Evolutionary conservation across 495 filamentous ascomycete species (phyloP).

Genomic region (Penicillium robsamsonii): DNA sequence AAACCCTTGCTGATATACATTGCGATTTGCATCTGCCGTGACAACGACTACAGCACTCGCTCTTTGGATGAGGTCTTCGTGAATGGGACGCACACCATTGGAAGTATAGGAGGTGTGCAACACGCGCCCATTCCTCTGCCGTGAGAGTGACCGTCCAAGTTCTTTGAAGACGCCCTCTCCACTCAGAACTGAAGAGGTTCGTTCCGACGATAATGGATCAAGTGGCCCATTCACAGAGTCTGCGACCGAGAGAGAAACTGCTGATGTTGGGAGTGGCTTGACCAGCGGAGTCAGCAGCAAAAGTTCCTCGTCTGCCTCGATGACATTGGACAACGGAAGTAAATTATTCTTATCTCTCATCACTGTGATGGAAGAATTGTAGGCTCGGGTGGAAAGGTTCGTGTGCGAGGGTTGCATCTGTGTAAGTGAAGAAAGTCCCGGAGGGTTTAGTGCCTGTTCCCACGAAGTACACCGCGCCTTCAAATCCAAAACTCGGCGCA

Average conservation of each 20-base stretch:
- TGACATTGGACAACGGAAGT: conserved; percentile 70
- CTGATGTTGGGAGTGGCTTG: conserved; percentile 81
- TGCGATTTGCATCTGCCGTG: conserved; percentile 86
- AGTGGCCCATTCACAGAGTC: conserved; percentile 52
- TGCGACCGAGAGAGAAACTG: conserved; percentile 56
- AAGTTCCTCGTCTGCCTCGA: conserved; percentile 80
- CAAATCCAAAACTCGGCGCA: conserved; percentile 68
- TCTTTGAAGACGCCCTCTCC: conserved; percentile 86
- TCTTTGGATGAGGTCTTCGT: conserved; percentile 84
- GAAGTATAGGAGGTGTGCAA: conserved; percentile 90
- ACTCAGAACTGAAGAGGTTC: conserved; percentile 69
- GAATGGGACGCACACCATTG: conserved; percentile 82
- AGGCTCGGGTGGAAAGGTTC: conserved; percentile 74
- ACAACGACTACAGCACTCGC: conserved; percentile 82
- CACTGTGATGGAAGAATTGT: conserved; percentile 82
- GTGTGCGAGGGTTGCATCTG: conserved; percentile 76
- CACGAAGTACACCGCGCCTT: conserved; percentile 78
- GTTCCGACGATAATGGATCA: conserved; percentile 56
- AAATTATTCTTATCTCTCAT: conserved; percentile 78
- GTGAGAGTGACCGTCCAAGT: conserved; percentile 74
- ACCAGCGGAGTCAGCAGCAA: conserved; percentile 80
- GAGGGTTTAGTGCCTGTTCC: conserved; percentile 78
- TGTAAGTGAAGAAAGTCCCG: conserved; percentile 68
- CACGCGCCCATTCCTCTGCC: conserved; percentile 76
- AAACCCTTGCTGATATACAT: conserved; percentile 86